Evolutionary conservation across 352 stramenopile genomes (phyloP), one percentile per base, ranked within the genome.

Genomic region (Globisporangium middletonii): DNA sequence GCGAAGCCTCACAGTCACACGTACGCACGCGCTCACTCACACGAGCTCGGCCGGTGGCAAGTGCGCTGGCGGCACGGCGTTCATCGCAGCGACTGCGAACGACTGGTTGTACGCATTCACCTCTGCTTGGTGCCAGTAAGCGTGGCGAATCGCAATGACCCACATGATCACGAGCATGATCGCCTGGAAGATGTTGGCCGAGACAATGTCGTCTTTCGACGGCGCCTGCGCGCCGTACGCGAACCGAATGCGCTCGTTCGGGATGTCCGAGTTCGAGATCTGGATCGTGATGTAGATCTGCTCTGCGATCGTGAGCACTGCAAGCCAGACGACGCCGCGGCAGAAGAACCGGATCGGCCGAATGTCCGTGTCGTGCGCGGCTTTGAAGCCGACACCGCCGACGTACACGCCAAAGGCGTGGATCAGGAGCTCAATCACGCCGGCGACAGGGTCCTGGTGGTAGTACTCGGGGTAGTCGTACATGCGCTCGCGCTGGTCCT

Each of bases 331-430:
- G 26, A 94, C 65, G 26, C 83, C 85, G 48, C 81, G 77, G 50
- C 75, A 91, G 63, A 90, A 94, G 55, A 91, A 89, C 11, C 83
- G 85, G 61, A 92, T 92, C 2, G 83, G 83, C 18, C 83, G 83
- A 52, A 94, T 88, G 59, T 94, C 83, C 28, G 83, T 94, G 54
- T 94, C 83, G 55, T 94, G 85, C 44, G 83, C 85, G 12, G 85
- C 83, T 60, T 93, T 92, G 63, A 94, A 94, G 23, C 85, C 85
- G 12, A 94, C 80, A 38, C 83, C 91, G 53, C 85, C 85, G 15
- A 94, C 77, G 57, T 94, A 94, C 19, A 94, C 85, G 49, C 83
- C 85, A 42, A 91, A 93, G 13, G 75, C 82, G 57, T 94, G 83
- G 38, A 89, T 72, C 59, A 92, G 66, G 27, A 94, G 60, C 58